Base-by-base conservation (phyloP, 352 stramenopile species). In the Globisporangium mamillatum region DNA sequence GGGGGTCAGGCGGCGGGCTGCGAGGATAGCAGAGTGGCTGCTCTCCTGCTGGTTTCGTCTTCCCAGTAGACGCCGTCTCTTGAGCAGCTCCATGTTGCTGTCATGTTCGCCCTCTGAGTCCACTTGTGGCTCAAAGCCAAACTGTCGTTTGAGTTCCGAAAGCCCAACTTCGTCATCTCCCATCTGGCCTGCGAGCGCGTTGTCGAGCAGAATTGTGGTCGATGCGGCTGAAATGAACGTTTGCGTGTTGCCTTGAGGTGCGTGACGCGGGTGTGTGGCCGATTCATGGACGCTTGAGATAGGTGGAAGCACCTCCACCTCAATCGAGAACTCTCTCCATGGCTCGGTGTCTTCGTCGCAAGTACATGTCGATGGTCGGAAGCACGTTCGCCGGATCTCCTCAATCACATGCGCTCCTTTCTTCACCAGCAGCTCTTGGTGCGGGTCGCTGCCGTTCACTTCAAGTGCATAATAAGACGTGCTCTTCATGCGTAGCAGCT, bases 141-240 rank as follows among this genome's bases (percentile, higher is more conserved):
- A 89, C 65, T 84, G 77, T 20, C 84, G 79, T 66, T 91, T 92
- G 41, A 92, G 82, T 56, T 86, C 82, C 22, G 73, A 72, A 36
- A 92, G 77, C 7, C 84, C 82, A 29, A 90, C 71, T 50, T 90
- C 75, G 20, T 79, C 41, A 6, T 27, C 57, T 54, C 69, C 55
- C 18, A 44, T 25, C 44, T 52, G 44, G 50, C 3, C 27, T 10
- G 50, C 8, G 5, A 44, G 7, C 8, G 36, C 25, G 0, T 22
- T 44, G 38, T 63, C 54, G n/a, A 60, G 48, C 12, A 66, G 48
- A 14, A 52, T 22, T 5, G 46, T 25, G n/a, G 41, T 50, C 24
- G 62, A 66, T 29, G 20, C 27, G 22, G 29, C 27, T 27, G 55
- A 64, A 20, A 69, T 55, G 56, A 64, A 69, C 16, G 64, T 62